Percentiles rank a stretch among this genome's conserved stretches.
These are phyloP conservation scores for Colletotrichum lini DNA, from an alignment of 2,329 filamentous ascomycete genomes.

Conservation along the genomic window DNA sequence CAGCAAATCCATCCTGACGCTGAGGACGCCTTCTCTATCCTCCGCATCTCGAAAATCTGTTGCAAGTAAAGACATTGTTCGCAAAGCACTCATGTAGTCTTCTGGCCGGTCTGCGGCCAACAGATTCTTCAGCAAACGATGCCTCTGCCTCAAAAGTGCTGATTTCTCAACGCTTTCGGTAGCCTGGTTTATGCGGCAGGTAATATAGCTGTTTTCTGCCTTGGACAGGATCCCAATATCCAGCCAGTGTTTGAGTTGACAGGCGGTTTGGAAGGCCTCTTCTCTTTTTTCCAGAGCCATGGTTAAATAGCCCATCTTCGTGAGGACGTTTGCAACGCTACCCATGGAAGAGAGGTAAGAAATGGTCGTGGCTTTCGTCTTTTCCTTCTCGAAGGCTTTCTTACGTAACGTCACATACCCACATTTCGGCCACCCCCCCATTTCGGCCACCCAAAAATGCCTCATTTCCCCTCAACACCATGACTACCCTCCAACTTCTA, in stretches of 20 bases:
- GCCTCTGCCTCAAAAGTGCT: too few relatives aligned
- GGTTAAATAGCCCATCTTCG: not conserved
- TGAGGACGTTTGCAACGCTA: not conserved
- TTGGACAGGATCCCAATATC: too few relatives aligned
- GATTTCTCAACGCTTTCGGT: too few relatives aligned
- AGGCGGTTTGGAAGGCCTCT: not conserved
- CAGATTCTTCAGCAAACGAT: too few relatives aligned
- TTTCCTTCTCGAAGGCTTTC: not conserved
- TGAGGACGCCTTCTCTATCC: not conserved
- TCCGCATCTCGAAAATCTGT: not conserved
- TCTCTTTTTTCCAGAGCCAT: not conserved
- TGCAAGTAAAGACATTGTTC: not conserved
- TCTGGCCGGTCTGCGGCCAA: too few relatives aligned
- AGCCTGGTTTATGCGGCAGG: too few relatives aligned
- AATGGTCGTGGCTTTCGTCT: not conserved
- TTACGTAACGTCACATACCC: too few relatives aligned
- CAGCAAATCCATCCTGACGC: not conserved
- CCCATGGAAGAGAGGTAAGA: not conserved
- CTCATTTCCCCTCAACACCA: too few relatives aligned
- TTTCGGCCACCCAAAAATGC: too few relatives aligned
- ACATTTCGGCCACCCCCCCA: too few relatives aligned
- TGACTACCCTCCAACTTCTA: too few relatives aligned
- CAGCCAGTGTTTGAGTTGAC: not conserved
- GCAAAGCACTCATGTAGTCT: not conserved
- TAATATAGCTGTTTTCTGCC: too few relatives aligned